phyloP scores from a whole-genome alignment of 768 basidiomycete genomes.

The Lactarius trivialis region DNA sequence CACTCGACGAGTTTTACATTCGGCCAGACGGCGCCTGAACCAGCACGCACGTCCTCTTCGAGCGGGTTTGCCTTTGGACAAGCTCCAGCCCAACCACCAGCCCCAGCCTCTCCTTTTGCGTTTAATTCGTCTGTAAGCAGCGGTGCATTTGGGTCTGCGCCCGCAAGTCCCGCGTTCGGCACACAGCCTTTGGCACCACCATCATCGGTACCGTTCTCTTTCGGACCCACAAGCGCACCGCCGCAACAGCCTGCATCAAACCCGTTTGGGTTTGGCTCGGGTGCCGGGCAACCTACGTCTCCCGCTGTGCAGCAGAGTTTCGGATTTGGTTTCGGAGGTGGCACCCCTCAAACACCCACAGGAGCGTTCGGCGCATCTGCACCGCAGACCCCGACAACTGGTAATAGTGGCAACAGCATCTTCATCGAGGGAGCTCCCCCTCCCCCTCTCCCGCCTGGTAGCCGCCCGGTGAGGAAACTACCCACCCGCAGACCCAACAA shows the following conservation, averaged over 20 bases:
- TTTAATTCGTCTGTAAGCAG: slow-evolving; percentile 26
- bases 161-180: slow-evolving; percentile 21
- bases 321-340: slow-evolving; percentile 26
- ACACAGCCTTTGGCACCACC: slow-evolving; percentile 16
- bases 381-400: slow-evolving; percentile 12
- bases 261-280: slow-evolving; percentile 29
- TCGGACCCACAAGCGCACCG: slow-evolving; percentile 29
- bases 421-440: slow-evolving; percentile 29
- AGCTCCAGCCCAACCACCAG: slow-evolving; percentile 30
- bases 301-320: slow-evolving; percentile 27
- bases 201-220: slow-evolving; percentile 22
- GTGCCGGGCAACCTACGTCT: slow-evolving; percentile 29
- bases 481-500: slow-evolving; percentile 28
- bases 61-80: slow-evolving; percentile 26
- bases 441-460: slow-evolving; percentile 19
- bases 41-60: slow-evolving; percentile 29
- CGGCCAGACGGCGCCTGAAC: slow-evolving; percentile 31
- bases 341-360: slow-evolving; percentile 23
- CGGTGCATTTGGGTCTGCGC: slow-evolving; percentile 26
- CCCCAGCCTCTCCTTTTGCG: slow-evolving; percentile 23
- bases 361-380: slow-evolving; percentile 28
- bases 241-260: slow-evolving; percentile 29
- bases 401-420: slow-evolving; percentile 13
- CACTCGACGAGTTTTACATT: slow-evolving; percentile 24
- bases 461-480: slow-evolving; percentile 29